Evolutionary conservation across 116 monocot genomes (phyloP).

Genomic region (Zostera marina): DNA sequence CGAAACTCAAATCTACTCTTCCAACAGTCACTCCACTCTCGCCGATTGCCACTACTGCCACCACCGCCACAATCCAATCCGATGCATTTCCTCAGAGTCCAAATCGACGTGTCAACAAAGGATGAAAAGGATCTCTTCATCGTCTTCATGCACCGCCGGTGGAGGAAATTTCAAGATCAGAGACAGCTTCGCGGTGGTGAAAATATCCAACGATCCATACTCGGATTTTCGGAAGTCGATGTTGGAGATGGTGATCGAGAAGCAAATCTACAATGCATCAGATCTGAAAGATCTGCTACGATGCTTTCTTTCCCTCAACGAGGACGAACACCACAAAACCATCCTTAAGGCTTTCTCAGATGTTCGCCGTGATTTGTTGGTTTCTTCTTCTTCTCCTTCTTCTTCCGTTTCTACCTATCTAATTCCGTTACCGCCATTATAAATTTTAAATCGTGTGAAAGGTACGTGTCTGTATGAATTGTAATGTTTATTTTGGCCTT

Average conservation of each 20-base stretch:
- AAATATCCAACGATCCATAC: constrained; percentile 50
- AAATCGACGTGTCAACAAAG: neutral
- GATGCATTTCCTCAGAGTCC: neutral
- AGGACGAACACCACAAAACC: constrained; percentile 29
- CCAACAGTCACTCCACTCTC: constrained; percentile 9
- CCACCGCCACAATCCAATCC: neutral
- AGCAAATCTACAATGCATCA: constrained; percentile 42
- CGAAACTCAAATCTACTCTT: constrained; percentile 14
- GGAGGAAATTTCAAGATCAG: constrained; percentile 7
- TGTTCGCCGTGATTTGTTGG: neutral
- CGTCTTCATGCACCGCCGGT: constrained; percentile 4
- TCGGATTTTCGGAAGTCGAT: constrained; percentile 69
- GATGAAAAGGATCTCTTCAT: constrained; percentile 7
- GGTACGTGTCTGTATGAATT: too few relatives aligned
- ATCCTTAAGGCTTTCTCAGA: constrained; percentile 42
- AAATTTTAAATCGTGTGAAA: too few relatives aligned
- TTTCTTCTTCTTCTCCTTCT: too few relatives aligned
- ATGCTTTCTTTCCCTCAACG: constrained; percentile 71
- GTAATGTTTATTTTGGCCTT: too few relatives aligned
- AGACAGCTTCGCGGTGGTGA: constrained; percentile 66
- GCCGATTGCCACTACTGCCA: neutral
- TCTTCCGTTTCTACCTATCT: too few relatives aligned
- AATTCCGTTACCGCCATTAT: too few relatives aligned
- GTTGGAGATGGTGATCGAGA: constrained; percentile 79
- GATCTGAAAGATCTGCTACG: constrained; percentile 54